Conservation (phyloP, 306 rosid genomes). For the Vachellia pachyceras region DNA sequence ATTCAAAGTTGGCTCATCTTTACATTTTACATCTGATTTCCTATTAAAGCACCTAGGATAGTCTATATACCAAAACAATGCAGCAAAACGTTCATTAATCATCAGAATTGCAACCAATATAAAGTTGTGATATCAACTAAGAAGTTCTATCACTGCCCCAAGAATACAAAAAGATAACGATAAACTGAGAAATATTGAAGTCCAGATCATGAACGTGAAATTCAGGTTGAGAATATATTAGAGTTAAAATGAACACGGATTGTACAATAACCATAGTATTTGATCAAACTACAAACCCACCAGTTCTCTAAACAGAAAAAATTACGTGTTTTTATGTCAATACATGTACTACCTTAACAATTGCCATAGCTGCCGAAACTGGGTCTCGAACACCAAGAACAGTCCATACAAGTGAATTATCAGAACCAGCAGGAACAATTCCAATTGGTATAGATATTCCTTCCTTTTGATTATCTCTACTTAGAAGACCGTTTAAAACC, state of each 20-base stretch:
- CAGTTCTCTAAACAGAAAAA: slow-evolving; percentile 14
- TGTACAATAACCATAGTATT: background rate
- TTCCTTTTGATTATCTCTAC: slow-evolving; percentile 95
- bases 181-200: slow-evolving; percentile 14
- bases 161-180: slow-evolving; percentile 13
- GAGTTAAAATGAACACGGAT: background rate
- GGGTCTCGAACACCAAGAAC: slow-evolving; percentile 99
- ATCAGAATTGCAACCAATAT: background rate
- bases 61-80: background rate
- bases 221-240: slow-evolving; percentile 19
- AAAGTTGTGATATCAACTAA: slow-evolving; percentile 9
- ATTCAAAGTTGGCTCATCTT: slow-evolving; percentile 6
- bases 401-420: slow-evolving; percentile 97
- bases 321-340: background rate
- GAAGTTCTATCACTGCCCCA: slow-evolving; percentile 14
- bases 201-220: slow-evolving; percentile 36
- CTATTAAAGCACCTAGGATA: slow-evolving; percentile 20
- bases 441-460: slow-evolving; percentile 99
- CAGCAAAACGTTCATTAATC: background rate
- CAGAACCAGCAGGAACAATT: slow-evolving; percentile 98
- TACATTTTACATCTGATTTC: slow-evolving; percentile 9
- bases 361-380: slow-evolving; percentile 96
- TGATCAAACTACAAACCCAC: slow-evolving; percentile 18
- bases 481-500: slow-evolving; percentile 97
- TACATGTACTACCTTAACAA: slow-evolving; percentile 72